These are phyloP conservation scores for Bombardia bombarda DNA, from an alignment of 495 filamentous ascomycete genomes.

Conservation along the genomic window DNA sequence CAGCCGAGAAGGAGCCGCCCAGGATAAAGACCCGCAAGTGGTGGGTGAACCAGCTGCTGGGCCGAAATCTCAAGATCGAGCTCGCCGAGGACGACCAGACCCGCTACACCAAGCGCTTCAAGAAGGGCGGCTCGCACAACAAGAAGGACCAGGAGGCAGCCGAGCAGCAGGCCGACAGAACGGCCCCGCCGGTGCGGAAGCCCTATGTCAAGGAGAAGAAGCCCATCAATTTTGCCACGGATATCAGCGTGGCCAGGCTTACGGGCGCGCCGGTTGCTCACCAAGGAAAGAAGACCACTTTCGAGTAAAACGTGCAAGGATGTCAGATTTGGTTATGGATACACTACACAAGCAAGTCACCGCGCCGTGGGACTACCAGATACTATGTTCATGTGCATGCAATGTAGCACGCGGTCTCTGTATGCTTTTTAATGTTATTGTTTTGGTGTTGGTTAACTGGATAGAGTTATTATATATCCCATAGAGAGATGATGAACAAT, in stretches of 20 bases:
- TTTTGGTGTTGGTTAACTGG: too few species aligned
- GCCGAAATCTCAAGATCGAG: conserved; percentile 77
- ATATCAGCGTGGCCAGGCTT: conserved; percentile 39
- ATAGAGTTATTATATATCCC: too few species aligned
- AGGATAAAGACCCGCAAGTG: conserved; percentile 61
- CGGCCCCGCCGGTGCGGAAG: conserved; percentile 9
- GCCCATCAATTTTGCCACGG: conserved; percentile 22
- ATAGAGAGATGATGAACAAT: too few species aligned
- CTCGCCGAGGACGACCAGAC: conserved; percentile 83
- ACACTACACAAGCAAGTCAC: too few species aligned
- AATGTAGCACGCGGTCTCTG: too few species aligned
- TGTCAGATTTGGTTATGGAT: too few species aligned
- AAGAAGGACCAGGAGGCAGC: conserved; percentile 2
- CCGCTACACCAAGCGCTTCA: conserved; percentile 88
- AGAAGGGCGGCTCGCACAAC: conserved; percentile 47
- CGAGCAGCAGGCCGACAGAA: conserved; percentile 3
- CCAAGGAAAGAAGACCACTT: conserved; percentile 77
- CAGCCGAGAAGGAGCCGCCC: conserved; percentile 7
- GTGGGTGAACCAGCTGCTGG: conserved; percentile 73
- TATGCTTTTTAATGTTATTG: too few species aligned
- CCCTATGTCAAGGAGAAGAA: conserved; percentile 18
- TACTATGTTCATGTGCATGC: too few species aligned
- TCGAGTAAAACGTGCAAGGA: conserved; percentile 49
- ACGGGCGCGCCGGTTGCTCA: conserved; percentile 72
- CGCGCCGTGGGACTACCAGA: too few species aligned